Percentiles rank a stretch among this genome's conserved stretches.
These are phyloP conservation scores for Candida labiduridarum DNA, from an alignment of 1,139 yeast genomes.

Conservation along the genomic window DNA sequence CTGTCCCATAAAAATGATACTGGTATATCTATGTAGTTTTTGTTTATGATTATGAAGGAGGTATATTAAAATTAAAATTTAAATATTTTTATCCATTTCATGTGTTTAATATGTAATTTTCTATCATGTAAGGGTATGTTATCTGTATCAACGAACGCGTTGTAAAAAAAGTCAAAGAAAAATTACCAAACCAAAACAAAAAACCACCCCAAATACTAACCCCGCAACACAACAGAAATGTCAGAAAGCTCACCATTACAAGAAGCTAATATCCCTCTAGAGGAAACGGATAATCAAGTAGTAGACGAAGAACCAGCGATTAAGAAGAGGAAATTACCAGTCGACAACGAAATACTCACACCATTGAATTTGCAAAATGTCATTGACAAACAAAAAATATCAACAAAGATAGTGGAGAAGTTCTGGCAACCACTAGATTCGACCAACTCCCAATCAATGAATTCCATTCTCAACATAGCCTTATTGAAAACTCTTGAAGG, in stretches of 20 bases:
- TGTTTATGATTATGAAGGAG: background rate
- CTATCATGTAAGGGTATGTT: too few species aligned
- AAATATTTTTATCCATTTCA: background rate
- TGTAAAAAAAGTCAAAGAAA: background rate
- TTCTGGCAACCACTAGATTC: constrained; percentile 38
- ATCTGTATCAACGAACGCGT: background rate
- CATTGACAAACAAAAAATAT: constrained; percentile 5
- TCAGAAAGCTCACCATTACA: background rate
- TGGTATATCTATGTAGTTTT: background rate
- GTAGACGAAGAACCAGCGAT: background rate
- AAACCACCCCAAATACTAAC: background rate
- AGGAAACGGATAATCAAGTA: background rate
- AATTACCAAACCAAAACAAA: background rate
- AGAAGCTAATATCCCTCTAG: background rate
- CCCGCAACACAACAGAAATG: background rate
- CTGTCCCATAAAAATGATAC: constrained; percentile 1
- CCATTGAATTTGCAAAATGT: constrained; percentile 1
- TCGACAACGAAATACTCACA: constrained; percentile 6
- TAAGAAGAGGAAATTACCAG: constrained; percentile 5
- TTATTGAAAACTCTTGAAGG: constrained; percentile 37
- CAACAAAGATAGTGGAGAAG: constrained; percentile 17
- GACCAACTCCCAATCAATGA: constrained; percentile 24
- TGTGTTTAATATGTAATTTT: background rate
- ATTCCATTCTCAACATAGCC: constrained; percentile 32
- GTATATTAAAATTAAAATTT: background rate